These are phyloP conservation scores for Diospyros lotus DNA, from an alignment of 148 eudicot genomes.

Conservation along the genomic window DNA sequence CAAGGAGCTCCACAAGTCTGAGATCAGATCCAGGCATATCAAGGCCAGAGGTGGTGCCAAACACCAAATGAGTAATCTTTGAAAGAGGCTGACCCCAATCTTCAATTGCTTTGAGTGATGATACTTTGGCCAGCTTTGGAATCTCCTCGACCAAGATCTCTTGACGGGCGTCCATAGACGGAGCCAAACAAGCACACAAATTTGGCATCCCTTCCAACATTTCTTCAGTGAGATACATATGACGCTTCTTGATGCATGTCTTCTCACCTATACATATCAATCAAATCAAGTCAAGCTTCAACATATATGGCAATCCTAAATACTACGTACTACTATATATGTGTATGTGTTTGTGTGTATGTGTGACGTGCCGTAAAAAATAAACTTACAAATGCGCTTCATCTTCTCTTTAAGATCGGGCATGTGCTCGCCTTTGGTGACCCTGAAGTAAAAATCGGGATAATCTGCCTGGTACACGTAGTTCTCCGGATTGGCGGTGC, in stretches of 20 bases:
- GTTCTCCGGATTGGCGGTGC: too few relatives aligned
- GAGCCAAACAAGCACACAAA: neutral
- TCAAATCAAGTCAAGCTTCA: too few relatives aligned
- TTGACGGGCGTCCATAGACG: neutral
- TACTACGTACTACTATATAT: too few relatives aligned
- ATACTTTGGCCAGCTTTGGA: conserved; percentile 4
- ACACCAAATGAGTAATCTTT: conserved; percentile 14
- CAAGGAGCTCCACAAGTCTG: conserved; percentile 13
- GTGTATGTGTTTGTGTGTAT: too few relatives aligned
- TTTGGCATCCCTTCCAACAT: conserved; percentile 3
- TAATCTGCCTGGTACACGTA: too few relatives aligned
- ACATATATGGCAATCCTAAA: too few relatives aligned
- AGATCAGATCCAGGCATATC: conserved; percentile 14
- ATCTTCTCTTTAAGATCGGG: too few relatives aligned
- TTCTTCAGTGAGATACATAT: conserved; percentile 8
- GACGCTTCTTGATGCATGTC: neutral
- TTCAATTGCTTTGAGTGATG: conserved; percentile 1
- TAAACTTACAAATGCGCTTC: too few relatives aligned
- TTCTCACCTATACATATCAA: neutral
- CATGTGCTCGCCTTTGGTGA: too few relatives aligned
- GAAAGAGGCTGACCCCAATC: conserved; percentile 7
- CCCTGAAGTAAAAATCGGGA: too few relatives aligned
- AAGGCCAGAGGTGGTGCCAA: conserved; percentile 6
- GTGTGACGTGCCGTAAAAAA: too few relatives aligned
- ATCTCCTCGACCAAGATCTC: conserved; percentile 3